Base-by-base conservation (phyloP, 2,329 filamentous ascomycete species). In the Chrysosporium keratinophilum region DNA sequence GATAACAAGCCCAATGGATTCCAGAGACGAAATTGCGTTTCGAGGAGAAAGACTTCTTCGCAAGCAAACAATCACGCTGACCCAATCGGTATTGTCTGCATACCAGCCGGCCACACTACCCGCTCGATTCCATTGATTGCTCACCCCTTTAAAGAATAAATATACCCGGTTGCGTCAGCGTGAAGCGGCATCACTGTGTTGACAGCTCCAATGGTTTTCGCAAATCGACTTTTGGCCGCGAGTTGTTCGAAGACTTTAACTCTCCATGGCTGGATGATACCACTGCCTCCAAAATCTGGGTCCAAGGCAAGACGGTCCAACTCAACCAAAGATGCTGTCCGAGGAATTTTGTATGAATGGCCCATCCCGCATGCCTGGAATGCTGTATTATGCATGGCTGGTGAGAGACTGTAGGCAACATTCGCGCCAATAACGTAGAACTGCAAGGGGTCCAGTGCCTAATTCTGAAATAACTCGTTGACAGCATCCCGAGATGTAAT, bases 81-180 rank as follows among this genome's bases (percentile, higher is more conserved):
- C 84, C 83, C 86, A 90, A 65, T 90, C 86, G 0, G 85, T 89
- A 56, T 90, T 90, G 55, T 89, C 85, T 1, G 85, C 87, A 58
- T 88, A 87, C 0, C 89, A 73, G 0, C 82, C 84, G 57, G 79
- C 78, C 5, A 88, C 79, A 0, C 81, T 78, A 0, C 85, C 85
- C 1, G 82, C 76, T 42, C 80, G 76, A 57, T 83, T 83, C 55
- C 82, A 76, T 43, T 82, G 41, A 31, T 53, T 53, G 50, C 41
- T 37, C 47, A 42, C 33, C 39, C 43, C 40, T 47, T 39, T n/a
- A 53, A 41, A 10, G 50, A 23, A 5, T 33, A 51, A 35, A 51
- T 51, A 31, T 35, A 43, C 9, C 39, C 49, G 4, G 49, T 43
- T 19, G 49, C 20, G 23, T 51, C 39, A n/a, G 28, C 49, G 2